Evolutionary conservation across 2,329 filamentous ascomycete species (phyloP), one percentile per base, ranked within the genome.

Genomic region (Grosmannia penicillata): DNA sequence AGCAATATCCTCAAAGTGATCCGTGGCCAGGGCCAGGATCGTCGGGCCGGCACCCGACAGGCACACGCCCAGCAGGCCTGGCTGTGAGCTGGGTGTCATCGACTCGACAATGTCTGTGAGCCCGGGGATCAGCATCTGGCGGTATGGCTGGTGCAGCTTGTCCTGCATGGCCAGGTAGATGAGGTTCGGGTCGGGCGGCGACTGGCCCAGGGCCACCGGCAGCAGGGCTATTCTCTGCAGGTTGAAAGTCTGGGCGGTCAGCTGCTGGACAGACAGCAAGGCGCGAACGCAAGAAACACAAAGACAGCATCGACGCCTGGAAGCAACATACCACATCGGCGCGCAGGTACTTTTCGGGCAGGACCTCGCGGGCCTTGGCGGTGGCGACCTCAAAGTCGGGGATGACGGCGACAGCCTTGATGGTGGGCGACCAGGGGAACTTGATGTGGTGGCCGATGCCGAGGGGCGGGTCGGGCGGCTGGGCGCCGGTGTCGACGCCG

Each of bases 151-250:
- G 63, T 98, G 91, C 44, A 98, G 76, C 61, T 87, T 93, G 65
- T 98, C 91, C 62, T 96, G 91, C 91, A 98, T 98, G 33, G 87
- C 89, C 34, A 93, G 77, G 63, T 93, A 93, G 56, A 98, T 98
- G 59, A 93, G 80, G 51, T 93, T 80, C 18, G 91, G 80, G 54
- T 95, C 82, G 2, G 87, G 89, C 9, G 91, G 89, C 8, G 82
- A 89, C 56, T 85, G 79, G 46, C 87, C 86, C 33, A 98, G 70
- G 1, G 87, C 87, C 10, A 86, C 84, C 24, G 89, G 87, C 11
- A 98, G 72, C 36, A 98, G 71, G 3, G 89, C 87, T 56, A 94
- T 84, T 47, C 91, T 75, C 62, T 96, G 91, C 51, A 96, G 70
- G 62, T 98, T 98, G 68, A 94, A 96, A 23, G 72, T 75, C 73